Evolutionary conservation across 345 rosid genomes (phyloP).

Genomic region (Eucalyptus albens): DNA sequence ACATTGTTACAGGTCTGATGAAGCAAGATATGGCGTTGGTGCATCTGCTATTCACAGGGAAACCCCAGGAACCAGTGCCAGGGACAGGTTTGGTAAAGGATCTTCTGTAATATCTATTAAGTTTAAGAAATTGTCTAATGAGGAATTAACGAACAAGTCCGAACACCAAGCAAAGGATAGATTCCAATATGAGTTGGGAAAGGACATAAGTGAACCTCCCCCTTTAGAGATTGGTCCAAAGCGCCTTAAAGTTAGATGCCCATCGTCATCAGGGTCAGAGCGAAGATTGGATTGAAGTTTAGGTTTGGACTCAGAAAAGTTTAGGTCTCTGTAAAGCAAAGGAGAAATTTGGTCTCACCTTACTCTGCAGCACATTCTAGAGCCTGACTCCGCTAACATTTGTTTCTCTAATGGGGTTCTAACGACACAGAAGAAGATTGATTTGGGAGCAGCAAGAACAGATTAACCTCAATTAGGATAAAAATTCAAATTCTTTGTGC

Average conservation of each 20-base stretch:
- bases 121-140: slow-evolving; percentile 21
- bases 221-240: slow-evolving; percentile 39
- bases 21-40: not conserved
- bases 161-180: slow-evolving; percentile 18
- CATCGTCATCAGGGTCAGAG: slow-evolving; percentile 25
- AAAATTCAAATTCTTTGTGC: not conserved
- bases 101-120: slow-evolving; percentile 25
- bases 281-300: slow-evolving; percentile 8
- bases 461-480: not conserved
- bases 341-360: slow-evolving; percentile 2
- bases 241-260: slow-evolving; percentile 60
- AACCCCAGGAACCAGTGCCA: slow-evolving; percentile 3
- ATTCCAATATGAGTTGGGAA: slow-evolving; percentile 14
- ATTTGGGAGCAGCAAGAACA: slow-evolving; percentile 27
- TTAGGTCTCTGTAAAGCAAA: not conserved
- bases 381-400: slow-evolving; percentile 35
- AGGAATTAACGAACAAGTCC: slow-evolving; percentile 12
- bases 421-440: slow-evolving; percentile 28
- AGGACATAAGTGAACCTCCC: slow-evolving; percentile 18
- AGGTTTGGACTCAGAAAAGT: not conserved
- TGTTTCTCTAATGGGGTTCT: slow-evolving; percentile 34
- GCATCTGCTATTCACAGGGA: slow-evolving; percentile 8
- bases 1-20: slow-evolving; percentile 9
- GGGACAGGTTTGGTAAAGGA: slow-evolving; percentile 22
- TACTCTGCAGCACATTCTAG: slow-evolving; percentile 11